Percentiles rank a stretch among this genome's conserved stretches.
Evolutionary conservation across 1,284 basidiomycete species (phyloP).

Genomic region (Papiliotrema fonsecae): DNA sequence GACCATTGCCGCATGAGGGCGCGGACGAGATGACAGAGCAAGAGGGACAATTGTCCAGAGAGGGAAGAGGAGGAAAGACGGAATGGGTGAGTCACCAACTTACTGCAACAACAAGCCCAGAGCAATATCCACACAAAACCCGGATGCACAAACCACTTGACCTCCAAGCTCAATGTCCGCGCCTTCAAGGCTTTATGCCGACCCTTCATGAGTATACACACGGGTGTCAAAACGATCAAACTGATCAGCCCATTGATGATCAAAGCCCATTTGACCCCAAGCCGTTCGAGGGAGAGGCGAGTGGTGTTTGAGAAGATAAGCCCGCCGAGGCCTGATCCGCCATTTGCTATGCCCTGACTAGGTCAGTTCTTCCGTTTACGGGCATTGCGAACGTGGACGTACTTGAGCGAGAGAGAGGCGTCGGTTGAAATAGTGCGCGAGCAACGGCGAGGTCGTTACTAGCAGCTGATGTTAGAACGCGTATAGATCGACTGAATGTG

Average conservation of each 20-base stretch:
- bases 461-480: background rate
- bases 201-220: constrained; percentile 33
- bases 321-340: constrained; percentile 28
- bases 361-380: constrained; percentile 24
- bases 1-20: too few relatives aligned
- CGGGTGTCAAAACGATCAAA: constrained; percentile 23
- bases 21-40: background rate
- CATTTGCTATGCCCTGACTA: constrained; percentile 30
- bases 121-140: constrained; percentile 36
- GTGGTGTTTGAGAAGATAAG: constrained; percentile 15
- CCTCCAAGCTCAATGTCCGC: constrained; percentile 28
- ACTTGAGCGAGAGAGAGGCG: constrained; percentile 25
- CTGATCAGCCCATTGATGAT: constrained; percentile 28
- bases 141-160: constrained; percentile 27
- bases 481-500: background rate
- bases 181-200: constrained; percentile 28
- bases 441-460: constrained; percentile 1
- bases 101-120: constrained; percentile 29
- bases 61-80: background rate
- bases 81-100: too few relatives aligned
- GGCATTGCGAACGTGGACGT: constrained; percentile 7
- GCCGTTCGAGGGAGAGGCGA: constrained; percentile 12
- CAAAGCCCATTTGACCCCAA: constrained; percentile 25
- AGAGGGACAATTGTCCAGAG: background rate
- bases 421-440: constrained; percentile 25